Evolutionary conservation across 176 grass and related monocot species (phyloP).

Genomic region (Aegilops speltoides): DNA sequence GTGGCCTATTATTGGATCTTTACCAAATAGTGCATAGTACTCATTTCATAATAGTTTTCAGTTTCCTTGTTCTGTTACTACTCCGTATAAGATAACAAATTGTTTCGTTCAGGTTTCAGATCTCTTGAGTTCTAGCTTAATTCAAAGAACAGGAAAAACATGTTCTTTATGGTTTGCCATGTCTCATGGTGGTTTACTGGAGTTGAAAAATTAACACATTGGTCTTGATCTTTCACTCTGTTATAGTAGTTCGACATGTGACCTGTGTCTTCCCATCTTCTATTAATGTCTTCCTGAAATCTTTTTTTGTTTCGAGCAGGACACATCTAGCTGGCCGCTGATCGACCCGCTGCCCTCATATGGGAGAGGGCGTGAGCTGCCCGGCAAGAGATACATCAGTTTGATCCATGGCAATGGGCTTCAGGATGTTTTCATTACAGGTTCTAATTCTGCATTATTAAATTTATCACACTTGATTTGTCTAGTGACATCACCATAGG

Average conservation of each 20-base stretch:
- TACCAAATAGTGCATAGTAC: too few relatives aligned
- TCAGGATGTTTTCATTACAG: constrained; percentile 92
- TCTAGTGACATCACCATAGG: neutral
- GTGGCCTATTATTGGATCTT: neutral
- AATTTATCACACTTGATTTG: neutral
- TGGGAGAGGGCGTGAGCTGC: constrained; percentile 80
- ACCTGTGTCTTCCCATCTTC: neutral
- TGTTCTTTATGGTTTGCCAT: neutral
- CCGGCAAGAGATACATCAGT: constrained; percentile 83
- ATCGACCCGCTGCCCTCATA: constrained; percentile 86
- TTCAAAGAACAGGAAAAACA: neutral
- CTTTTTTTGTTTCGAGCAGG: constrained; percentile 43
- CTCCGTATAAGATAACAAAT: neutral
- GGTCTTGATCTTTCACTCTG: neutral
- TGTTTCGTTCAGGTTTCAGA: neutral
- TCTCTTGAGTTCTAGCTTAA: constrained; percentile 9
- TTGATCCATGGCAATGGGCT: constrained; percentile 83
- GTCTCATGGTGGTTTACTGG: neutral
- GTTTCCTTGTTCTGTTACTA: neutral
- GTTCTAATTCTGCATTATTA: constrained; percentile 39
- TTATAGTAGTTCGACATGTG: neutral
- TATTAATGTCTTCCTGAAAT: neutral
- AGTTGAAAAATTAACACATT: neutral
- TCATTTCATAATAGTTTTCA: neutral
- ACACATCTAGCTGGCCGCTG: constrained; percentile 75